A percentile compares a stretch with the other conserved stretches of the same genome.
phyloP scores from a whole-genome alignment of 345 rosid species.

The Hibiscus syriacus region DNA sequence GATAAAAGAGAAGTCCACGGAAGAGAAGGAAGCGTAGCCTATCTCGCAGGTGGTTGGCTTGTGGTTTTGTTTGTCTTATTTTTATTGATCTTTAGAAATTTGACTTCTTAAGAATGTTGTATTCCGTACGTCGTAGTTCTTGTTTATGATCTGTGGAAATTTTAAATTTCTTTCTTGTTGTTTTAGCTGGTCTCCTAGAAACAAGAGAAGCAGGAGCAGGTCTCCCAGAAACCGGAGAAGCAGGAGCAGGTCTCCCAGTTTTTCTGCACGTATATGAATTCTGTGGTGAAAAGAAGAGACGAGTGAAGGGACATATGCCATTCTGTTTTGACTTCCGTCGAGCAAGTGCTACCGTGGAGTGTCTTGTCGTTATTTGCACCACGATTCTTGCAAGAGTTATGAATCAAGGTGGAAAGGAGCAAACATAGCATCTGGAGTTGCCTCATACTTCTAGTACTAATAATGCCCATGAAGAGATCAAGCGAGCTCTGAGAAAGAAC shows the following conservation, averaged over 20 bases:
- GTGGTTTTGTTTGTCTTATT: background rate
- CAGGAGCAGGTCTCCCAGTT: constrained; percentile 31
- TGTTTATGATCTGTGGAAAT: background rate
- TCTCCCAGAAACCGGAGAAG: constrained; percentile 33
- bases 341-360: constrained; percentile 55
- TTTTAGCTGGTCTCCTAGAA: constrained; percentile 43
- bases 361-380: constrained; percentile 53
- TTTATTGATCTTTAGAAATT: background rate
- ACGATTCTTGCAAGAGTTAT: constrained; percentile 28
- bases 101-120: too few relatives aligned
- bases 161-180: constrained; percentile 12
- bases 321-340: constrained; percentile 52
- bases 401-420: constrained; percentile 31
- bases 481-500: constrained; percentile 15
- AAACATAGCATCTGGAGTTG: constrained; percentile 24
- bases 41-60: constrained; percentile 41
- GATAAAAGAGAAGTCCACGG: constrained; percentile 30
- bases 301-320: constrained; percentile 26
- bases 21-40: constrained; percentile 40
- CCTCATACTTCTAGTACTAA: constrained; percentile 13
- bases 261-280: constrained; percentile 22
- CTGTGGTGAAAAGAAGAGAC: constrained; percentile 17
- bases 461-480: constrained; percentile 16
- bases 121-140: background rate
- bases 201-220: constrained; percentile 34